Evolutionary conservation across 768 basidiomycete genomes (phyloP).

Genomic region (Polyporus arcularius): DNA sequence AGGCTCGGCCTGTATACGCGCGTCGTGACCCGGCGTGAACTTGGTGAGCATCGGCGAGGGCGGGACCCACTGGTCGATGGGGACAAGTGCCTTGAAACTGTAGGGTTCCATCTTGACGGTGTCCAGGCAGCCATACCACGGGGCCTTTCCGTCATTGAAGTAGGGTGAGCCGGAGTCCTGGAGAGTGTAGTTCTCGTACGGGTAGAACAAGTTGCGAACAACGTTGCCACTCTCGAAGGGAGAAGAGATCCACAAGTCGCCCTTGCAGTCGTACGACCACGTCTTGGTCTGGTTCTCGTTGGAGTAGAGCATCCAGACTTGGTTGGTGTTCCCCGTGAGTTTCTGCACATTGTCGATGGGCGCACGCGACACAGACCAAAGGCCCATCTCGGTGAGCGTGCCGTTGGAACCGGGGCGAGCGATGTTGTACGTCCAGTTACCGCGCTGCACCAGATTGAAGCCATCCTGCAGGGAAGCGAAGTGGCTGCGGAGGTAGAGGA

Average conservation of each 20-base stretch:
- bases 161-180: constrained; percentile 65
- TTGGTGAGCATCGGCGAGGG: constrained; percentile 75
- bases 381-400: constrained; percentile 82
- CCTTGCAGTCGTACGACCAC: constrained; percentile 63
- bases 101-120: constrained; percentile 68
- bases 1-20: constrained; percentile 54
- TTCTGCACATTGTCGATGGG: constrained; percentile 61
- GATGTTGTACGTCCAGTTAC: constrained; percentile 83
- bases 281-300: constrained; percentile 79
- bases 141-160: constrained; percentile 55
- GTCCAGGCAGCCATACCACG: constrained; percentile 75
- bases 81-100: constrained; percentile 84
- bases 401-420: constrained; percentile 83
- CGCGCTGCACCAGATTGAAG: constrained; percentile 77
- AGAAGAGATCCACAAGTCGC: constrained; percentile 71
- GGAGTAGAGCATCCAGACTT: constrained; percentile 83
- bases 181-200: constrained; percentile 79
- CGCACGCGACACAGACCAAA: constrained; percentile 79
- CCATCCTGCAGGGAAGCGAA: constrained; percentile 86
- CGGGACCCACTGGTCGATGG: constrained; percentile 61
- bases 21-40: constrained; percentile 87
- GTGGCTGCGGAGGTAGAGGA: constrained; percentile 64
- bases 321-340: constrained; percentile 62
- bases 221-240: constrained; percentile 64
- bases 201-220: constrained; percentile 78